Conservation (phyloP, 1,284 basidiomycete species). For the Irpex sp. region DNA sequence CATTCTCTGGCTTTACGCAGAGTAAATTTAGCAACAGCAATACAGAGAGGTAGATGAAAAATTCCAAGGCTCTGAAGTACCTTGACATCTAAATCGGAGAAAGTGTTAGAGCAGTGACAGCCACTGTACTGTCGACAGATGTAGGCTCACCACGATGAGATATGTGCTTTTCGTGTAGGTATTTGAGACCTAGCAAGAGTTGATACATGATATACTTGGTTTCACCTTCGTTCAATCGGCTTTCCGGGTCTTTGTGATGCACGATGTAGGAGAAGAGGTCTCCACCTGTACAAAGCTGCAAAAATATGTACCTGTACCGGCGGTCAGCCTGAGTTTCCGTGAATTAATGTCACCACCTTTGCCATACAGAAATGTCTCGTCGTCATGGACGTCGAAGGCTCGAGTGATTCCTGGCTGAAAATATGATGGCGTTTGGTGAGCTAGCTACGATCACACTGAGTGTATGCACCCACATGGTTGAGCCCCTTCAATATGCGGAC, state of each 20-base stretch:
- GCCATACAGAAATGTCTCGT: constrained; percentile 57
- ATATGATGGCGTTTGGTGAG: not conserved
- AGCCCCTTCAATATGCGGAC: constrained; percentile 67
- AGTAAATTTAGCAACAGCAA: not conserved
- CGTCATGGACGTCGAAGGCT: constrained; percentile 65
- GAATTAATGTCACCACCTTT: not conserved
- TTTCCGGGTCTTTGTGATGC: constrained; percentile 47
- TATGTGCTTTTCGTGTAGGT: constrained; percentile 71
- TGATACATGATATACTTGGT: constrained; percentile 84
- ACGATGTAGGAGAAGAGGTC: constrained; percentile 79
- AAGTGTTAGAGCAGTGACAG: not conserved
- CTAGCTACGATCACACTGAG: not conserved
- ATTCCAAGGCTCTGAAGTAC: not conserved
- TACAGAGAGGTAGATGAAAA: not conserved
- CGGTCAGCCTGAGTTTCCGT: not conserved
- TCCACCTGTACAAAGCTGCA: constrained; percentile 72
- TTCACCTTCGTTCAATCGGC: constrained; percentile 70
- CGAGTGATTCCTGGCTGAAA: constrained; percentile 79
- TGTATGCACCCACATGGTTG: constrained; percentile 52
- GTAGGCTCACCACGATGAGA: constrained; percentile 68
- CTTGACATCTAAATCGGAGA: not conserved
- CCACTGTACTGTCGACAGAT: constrained; percentile 15
- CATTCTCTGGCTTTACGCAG: constrained; percentile 72
- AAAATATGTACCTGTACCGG: constrained; percentile 61
- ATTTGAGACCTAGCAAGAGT: constrained; percentile 66